These are phyloP conservation scores for Symbiodinium pilosum DNA, from an alignment of 73 alveolate species.

Conservation along the genomic window DNA sequence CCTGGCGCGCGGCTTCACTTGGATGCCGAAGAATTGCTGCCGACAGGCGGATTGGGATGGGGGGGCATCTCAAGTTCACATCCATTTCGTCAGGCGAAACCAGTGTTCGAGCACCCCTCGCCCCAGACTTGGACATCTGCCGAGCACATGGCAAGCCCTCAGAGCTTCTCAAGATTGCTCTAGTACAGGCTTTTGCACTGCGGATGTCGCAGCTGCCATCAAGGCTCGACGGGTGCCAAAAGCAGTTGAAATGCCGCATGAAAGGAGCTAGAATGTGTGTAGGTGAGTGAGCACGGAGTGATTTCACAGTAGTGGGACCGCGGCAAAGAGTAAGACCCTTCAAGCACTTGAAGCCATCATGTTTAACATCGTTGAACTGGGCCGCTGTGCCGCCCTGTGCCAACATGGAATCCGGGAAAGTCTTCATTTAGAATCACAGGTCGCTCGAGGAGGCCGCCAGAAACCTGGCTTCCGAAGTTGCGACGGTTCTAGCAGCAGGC, in stretches of 20 bases:
- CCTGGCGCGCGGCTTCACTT: slow-evolving; percentile 84
- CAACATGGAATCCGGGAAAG: too few species aligned
- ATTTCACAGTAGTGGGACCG: too few species aligned
- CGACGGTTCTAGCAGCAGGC: slow-evolving; percentile 44
- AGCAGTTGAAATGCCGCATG: too few species aligned
- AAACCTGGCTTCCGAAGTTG: neutral
- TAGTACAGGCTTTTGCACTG: neutral
- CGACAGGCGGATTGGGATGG: neutral
- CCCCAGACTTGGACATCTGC: neutral
- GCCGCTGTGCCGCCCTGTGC: too few species aligned
- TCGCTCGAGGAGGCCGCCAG: slow-evolving; percentile 51
- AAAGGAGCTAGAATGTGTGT: too few species aligned
- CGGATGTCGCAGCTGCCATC: neutral
- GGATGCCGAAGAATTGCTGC: slow-evolving; percentile 52
- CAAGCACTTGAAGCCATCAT: too few species aligned
- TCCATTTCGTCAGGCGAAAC: neutral
- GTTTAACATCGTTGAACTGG: too few species aligned
- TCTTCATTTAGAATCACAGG: too few species aligned
- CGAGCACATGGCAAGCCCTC: neutral
- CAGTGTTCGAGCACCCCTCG: neutral
- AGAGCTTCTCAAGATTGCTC: too few species aligned
- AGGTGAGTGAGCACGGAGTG: too few species aligned
- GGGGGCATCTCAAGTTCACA: neutral
- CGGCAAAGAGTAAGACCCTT: too few species aligned
- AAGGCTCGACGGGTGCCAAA: neutral